Evolutionary conservation across 306 rosid species (phyloP), one percentile per base, ranked within the genome.

Genomic region (Pueraria montana): DNA sequence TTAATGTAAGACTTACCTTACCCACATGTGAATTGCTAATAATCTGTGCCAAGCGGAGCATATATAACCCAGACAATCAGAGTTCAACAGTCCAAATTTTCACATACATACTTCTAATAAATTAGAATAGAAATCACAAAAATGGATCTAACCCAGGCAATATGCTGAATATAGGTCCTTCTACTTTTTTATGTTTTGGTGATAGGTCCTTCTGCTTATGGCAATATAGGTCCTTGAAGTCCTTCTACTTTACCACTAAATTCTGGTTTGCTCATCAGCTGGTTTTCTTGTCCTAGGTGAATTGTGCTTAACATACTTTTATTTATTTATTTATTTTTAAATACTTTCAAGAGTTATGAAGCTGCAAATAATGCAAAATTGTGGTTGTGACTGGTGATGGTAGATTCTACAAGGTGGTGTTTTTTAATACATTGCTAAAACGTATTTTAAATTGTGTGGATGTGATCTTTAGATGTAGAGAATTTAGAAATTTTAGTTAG

Each of bases 331-430:
- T 40, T 36, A 36, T 68, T 68, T 18, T 1, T 1, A 43, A 45
- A 45, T 21, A 24, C 58, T 46, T 21, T 16, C 40, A 21, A 24
- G 46, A 48, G 77, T 72, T 70, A 58, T 53, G n/a, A 23, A 9
- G 50, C n/a, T 18, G 50, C 65, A 32, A 43, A 43, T 26, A 24
- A 12, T 24, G 26, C 8, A 16, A 40, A 30, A 40, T 40, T 65
- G 40, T 78, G 59, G 0, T 12, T 64, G 38, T 64, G 82, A 49
- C 12, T 78, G 30, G 59, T 52, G 24, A 52, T 52, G 59, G 11
- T 16, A 32, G 24, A 64, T 64, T 13, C 26, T 34, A n/a, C 26
- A 2, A 4, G 7, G 8, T 18, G 26, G 30, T 16, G 27, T 30
- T 13, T 30, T 12, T 64, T 64, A 3, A 17, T 36, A 27, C 43